Evolutionary conservation across 2,329 filamentous ascomycete genomes (phyloP), one percentile per base, ranked within the genome.

Genomic region (Neofusicoccum kwambonambiense): DNA sequence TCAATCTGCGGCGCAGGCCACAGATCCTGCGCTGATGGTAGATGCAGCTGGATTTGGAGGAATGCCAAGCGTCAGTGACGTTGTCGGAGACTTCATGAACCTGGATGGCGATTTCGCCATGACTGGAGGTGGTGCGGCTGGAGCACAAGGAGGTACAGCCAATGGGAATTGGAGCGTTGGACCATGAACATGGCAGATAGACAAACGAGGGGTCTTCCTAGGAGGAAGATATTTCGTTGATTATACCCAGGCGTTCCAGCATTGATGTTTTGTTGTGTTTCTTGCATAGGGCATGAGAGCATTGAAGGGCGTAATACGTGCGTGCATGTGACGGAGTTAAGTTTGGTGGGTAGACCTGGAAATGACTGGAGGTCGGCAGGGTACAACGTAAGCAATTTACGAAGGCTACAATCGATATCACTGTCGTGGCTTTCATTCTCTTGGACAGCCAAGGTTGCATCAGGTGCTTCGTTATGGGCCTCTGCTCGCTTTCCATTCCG

Each of bases 61-160:
- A 39, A 44, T 51, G 5, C 64, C 37, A 27, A 66, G 61, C 11
- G 69, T 60, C 12, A 65, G 60, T 5, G 65, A 42, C 19, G 72
- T 67, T 9, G 62, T 77, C 42, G 75, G 76, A 12, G 76, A 77
- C 17, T 77, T 77, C 47, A 77, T 77, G 75, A 62, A 64, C 15
- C 27, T 67, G 50, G 64, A 64, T 3, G 58, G 51, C 17, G 61
- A 63, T 31, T 63, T 63, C 27, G 17, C 51, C 37, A 54, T 45
- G 7, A 13, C 47, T 2, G 61, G 49, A 12, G 22, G 19, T 13
- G 58, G 31, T 41, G 42, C 44, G 4, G 58, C 41, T 17, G 58
- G 31, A 22, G 17, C 58, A 12, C 44, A 62, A 9, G 44, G 44
- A 6, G 58, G 58, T n/a, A n/a, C 42, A 27, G 44, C 41, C 11